Percentiles rank a stretch among this genome's conserved stretches.
Evolutionary conservation across 768 basidiomycete genomes (phyloP).

Genomic region (Leucogyrophana mollusca): DNA sequence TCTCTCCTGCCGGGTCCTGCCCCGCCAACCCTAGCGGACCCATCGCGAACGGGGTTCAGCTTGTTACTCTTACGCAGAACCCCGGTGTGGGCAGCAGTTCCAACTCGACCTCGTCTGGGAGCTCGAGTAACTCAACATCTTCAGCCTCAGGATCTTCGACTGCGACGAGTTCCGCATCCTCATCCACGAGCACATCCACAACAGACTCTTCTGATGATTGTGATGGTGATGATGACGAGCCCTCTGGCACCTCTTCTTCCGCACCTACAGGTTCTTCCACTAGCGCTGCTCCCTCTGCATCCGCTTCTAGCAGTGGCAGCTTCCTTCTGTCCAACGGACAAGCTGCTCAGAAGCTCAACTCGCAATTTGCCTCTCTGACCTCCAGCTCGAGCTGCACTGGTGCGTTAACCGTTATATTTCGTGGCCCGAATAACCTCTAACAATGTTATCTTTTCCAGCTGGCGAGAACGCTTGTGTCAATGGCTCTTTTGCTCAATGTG

Average conservation of each 20-base stretch:
- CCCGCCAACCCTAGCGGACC: conserved; percentile 47
- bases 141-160: conserved; percentile 4
- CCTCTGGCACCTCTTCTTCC: background rate
- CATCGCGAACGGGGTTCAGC: conserved; percentile 48
- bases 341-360: conserved; percentile 50
- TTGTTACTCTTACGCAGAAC: conserved; percentile 32
- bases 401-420: conserved; percentile 2
- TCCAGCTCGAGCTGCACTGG: conserved; percentile 44
- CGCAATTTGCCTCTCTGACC: conserved; percentile 48
- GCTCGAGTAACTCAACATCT: conserved; percentile 2
- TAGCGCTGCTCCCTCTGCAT: background rate
- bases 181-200: conserved; percentile 3
- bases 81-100: conserved; percentile 28
- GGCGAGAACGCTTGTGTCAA: conserved; percentile 50
- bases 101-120: background rate
- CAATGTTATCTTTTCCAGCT: conserved; percentile 24
- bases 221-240: background rate
- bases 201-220: conserved; percentile 3
- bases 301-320: conserved; percentile 5
- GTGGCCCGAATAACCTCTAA: conserved; percentile 27
- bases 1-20: conserved; percentile 51
- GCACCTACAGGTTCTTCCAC: background rate
- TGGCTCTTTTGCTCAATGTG: conserved; percentile 53
- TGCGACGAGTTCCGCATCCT: background rate
- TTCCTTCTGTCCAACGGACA: conserved; percentile 39